These are phyloP conservation scores for Aureobasidium mangrovei DNA, from an alignment of 2,329 filamentous ascomycete species.

Conservation along the genomic window DNA sequence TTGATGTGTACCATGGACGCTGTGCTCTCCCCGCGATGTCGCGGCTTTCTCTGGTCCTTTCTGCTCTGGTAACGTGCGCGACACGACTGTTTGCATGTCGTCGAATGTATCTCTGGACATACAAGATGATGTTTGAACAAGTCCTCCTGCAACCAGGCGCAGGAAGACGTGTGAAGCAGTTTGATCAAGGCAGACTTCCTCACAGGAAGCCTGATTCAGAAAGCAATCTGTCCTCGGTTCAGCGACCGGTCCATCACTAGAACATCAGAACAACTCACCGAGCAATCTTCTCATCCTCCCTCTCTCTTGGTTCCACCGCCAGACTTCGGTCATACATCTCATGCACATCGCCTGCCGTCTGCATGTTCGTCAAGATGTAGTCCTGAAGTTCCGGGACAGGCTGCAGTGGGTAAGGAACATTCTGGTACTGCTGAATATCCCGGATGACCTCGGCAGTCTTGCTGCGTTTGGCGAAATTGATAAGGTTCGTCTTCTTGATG, in stretches of 20 bases:
- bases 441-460: conserved; percentile 98
- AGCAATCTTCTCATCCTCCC: conserved; percentile 99
- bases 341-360: conserved; percentile 88
- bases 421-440: conserved; percentile 98
- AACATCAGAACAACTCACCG: conserved; percentile 52
- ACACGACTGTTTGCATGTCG: too few species aligned
- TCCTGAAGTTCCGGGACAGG: conserved; percentile 88
- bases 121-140: too few species aligned
- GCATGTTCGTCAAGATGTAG: conserved; percentile 94
- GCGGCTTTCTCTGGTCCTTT: too few species aligned
- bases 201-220: conserved; percentile 49
- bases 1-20: too few species aligned
- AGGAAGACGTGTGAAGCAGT: too few species aligned
- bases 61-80: too few species aligned
- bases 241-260: conserved; percentile 16
- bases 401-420: conserved; percentile 87
- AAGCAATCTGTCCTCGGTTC: conserved; percentile 35
- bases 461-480: conserved; percentile 96
- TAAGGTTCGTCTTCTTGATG: conserved; percentile 90
- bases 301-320: conserved; percentile 83
- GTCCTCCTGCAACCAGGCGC: too few species aligned
- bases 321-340: conserved; percentile 99
- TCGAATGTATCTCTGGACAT: too few species aligned
- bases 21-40: too few species aligned
- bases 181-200: conserved; percentile 15